Evolutionary conservation across 345 rosid genomes (phyloP).

Genomic region (Limnanthes douglasii): DNA sequence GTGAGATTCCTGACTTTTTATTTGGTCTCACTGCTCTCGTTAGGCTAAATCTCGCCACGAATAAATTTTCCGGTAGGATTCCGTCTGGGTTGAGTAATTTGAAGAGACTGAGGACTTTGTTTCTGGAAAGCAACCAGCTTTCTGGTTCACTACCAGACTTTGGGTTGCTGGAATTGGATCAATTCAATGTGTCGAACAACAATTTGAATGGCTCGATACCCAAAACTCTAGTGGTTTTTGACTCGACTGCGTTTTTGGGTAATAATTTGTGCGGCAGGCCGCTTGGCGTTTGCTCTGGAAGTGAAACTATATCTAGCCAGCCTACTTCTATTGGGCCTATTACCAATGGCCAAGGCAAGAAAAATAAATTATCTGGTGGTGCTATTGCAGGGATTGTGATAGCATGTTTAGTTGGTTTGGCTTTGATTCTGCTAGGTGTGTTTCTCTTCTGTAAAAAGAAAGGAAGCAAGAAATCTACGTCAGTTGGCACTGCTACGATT

Average conservation of each 20-base stretch:
- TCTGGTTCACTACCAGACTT: conserved; percentile 42
- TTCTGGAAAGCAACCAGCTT: conserved; percentile 44
- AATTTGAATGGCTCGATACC: conserved; percentile 77
- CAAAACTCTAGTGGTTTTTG: conserved; percentile 20
- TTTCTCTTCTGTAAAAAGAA: conserved; percentile 45
- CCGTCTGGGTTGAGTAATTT: conserved; percentile 40
- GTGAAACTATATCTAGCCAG: conserved; percentile 30
- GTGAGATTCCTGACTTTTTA: conserved; percentile 52
- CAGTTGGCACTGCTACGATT: conserved; percentile 39
- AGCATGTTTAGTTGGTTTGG: conserved; percentile 50
- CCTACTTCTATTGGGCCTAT: conserved; percentile 21
- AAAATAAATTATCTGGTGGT: conserved; percentile 63
- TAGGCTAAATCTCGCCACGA: conserved; percentile 45
- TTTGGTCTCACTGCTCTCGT: conserved; percentile 41
- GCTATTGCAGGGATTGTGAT: conserved; percentile 84
- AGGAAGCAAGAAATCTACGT: conserved; percentile 36
- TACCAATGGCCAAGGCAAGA: conserved; percentile 11
- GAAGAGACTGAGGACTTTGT: conserved; percentile 62
- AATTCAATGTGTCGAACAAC: conserved; percentile 76
- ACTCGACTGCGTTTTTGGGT: conserved; percentile 40
- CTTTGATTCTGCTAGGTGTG: conserved; percentile 30
- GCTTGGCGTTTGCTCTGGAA: conserved; percentile 18
- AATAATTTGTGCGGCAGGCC: conserved; percentile 81
- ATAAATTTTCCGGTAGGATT: conserved; percentile 54
- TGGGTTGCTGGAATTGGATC: conserved; percentile 31